Evolutionary conservation across 1,139 yeast genomes (phyloP).

Genomic region (Geotrichum siamense): DNA sequence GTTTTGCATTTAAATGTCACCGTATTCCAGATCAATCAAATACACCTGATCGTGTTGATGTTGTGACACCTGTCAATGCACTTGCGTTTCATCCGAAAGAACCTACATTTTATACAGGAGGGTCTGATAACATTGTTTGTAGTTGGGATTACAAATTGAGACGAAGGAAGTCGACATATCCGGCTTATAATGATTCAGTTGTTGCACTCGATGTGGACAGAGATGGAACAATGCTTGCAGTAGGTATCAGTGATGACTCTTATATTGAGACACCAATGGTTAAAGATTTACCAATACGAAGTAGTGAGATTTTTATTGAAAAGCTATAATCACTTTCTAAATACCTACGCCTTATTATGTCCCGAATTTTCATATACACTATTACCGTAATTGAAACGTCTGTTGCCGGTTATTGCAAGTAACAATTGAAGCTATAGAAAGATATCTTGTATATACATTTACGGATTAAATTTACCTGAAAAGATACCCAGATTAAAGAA

Average conservation of each 20-base stretch:
- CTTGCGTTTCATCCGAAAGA: conserved; percentile 46
- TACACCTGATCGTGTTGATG: conserved; percentile 42
- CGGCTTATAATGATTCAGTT: conserved; percentile 46
- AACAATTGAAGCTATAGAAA: too few relatives aligned
- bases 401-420: too few relatives aligned
- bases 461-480: too few relatives aligned
- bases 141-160: conserved; percentile 67
- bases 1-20: conserved; percentile 84
- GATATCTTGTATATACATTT: too few relatives aligned
- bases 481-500: too few relatives aligned
- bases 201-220: conserved; percentile 43
- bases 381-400: too few relatives aligned
- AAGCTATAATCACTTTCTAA: too few relatives aligned
- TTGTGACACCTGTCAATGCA: conserved; percentile 73
- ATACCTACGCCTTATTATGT: too few relatives aligned
- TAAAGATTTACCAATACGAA: conserved; percentile 21
- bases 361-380: too few relatives aligned
- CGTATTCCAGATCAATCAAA: conserved; percentile 39
- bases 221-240: conserved; percentile 41
- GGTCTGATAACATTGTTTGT: conserved; percentile 70
- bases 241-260: conserved; percentile 38
- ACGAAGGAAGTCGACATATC: conserved; percentile 54
- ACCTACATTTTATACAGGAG: conserved; percentile 60
- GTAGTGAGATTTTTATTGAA: conserved; percentile 20
- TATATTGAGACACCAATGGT: conserved; percentile 25